Evolutionary conservation across 257 asterid genomes (phyloP).

Genomic region (Anisodus acutangulus): DNA sequence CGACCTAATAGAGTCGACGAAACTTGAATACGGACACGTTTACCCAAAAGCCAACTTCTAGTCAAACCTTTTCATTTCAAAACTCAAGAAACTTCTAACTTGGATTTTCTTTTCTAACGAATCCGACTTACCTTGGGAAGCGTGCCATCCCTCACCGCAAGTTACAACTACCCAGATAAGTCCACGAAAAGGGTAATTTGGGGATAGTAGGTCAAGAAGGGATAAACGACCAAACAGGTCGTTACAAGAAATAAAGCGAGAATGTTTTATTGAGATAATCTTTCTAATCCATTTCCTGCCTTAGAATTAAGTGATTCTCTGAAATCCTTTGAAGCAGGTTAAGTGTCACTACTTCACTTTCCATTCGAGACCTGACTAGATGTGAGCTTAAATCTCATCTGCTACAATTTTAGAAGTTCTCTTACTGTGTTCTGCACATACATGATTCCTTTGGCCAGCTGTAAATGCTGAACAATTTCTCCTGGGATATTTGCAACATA

Average conservation of each 20-base stretch:
- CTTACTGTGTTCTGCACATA: background rate
- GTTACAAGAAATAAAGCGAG: background rate
- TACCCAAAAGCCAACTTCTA: too few relatives aligned
- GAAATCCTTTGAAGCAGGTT: background rate
- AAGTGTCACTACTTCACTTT: constrained; percentile 7
- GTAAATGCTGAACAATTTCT: background rate
- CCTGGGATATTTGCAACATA: constrained; percentile 5
- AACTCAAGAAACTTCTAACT: too few relatives aligned
- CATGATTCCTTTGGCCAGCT: background rate
- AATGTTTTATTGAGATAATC: background rate
- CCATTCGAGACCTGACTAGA: background rate
- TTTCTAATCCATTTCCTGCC: background rate
- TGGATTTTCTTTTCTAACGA: too few relatives aligned
- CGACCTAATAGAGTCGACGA: too few relatives aligned
- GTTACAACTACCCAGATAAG: too few relatives aligned
- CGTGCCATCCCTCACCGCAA: too few relatives aligned
- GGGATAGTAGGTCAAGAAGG: too few relatives aligned
- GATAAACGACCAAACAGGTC: too few relatives aligned
- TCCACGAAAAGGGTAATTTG: too few relatives aligned
- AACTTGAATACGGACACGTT: too few relatives aligned
- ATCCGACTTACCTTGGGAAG: too few relatives aligned
- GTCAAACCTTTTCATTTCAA: too few relatives aligned
- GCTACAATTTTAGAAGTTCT: background rate
- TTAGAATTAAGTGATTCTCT: constrained; percentile 9
- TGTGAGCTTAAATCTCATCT: background rate